Percentiles rank a stretch among this genome's conserved stretches.
Conservation (phyloP, 805 yeast species). For the Priceomyces fermenticarens region DNA sequence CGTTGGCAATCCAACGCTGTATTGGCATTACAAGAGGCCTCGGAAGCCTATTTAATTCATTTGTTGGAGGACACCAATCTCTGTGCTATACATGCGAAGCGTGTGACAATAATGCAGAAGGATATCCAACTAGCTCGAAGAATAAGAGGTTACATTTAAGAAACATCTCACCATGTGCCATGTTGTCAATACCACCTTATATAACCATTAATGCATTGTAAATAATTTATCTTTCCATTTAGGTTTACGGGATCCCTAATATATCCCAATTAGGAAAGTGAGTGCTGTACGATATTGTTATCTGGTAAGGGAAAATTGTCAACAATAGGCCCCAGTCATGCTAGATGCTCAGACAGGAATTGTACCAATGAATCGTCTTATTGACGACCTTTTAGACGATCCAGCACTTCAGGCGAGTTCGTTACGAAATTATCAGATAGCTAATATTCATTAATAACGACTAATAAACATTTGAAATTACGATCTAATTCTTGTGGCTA, state of each 20-base stretch:
- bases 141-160: slow-evolving; percentile 51
- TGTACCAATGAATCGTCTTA: too few relatives aligned
- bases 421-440: too few relatives aligned
- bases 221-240: slow-evolving; percentile 1
- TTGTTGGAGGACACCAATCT: slow-evolving; percentile 74
- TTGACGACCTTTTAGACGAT: too few relatives aligned
- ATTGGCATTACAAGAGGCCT: slow-evolving; percentile 75
- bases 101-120: slow-evolving; percentile 84
- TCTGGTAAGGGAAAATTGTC: slow-evolving; percentile 6
- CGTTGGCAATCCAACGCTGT: slow-evolving; percentile 81
- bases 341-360: too few relatives aligned
- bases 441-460: too few relatives aligned
- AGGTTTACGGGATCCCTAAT: neutral
- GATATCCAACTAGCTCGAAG: slow-evolving; percentile 80
- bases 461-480: too few relatives aligned
- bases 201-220: neutral
- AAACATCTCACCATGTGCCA: neutral
- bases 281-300: slow-evolving; percentile 2
- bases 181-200: slow-evolving; percentile 3
- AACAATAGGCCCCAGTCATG: slow-evolving; percentile 3
- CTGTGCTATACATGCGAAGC: slow-evolving; percentile 73
- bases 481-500: too few relatives aligned
- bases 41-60: slow-evolving; percentile 74
- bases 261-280: slow-evolving; percentile 9
- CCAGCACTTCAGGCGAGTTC: too few relatives aligned